Evolutionary conservation across 441 rosid genomes (phyloP).

Genomic region (Brassica hybrid): DNA sequence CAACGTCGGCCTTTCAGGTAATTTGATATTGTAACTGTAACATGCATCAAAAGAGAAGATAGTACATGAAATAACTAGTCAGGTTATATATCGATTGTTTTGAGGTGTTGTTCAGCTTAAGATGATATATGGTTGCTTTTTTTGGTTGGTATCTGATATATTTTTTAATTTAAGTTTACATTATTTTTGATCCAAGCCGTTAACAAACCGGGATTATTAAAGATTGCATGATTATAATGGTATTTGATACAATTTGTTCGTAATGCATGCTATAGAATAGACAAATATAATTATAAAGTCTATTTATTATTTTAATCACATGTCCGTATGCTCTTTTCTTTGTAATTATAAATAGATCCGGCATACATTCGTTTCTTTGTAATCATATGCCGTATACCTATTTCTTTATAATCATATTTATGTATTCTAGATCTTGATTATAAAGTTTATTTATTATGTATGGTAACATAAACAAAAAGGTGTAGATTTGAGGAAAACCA

Average conservation of each 20-base stretch:
- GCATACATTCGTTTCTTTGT: background rate
- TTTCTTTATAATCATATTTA: too few species aligned
- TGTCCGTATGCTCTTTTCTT: too few species aligned
- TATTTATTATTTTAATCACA: too few species aligned
- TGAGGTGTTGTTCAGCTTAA: background rate
- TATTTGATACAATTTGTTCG: background rate
- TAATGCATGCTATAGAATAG: background rate
- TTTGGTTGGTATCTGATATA: background rate
- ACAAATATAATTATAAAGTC: too few species aligned
- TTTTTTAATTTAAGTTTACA: too few species aligned
- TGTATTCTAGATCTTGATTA: too few species aligned
- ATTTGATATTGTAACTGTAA: background rate
- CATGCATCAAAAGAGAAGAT: background rate
- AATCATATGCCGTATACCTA: background rate
- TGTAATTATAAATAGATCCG: too few species aligned
- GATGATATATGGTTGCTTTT: slow-evolving; percentile 1
- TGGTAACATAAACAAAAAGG: background rate
- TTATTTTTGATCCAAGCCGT: too few species aligned
- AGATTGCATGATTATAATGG: too few species aligned
- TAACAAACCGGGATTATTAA: too few species aligned
- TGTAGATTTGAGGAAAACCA: background rate
- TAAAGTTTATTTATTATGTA: background rate
- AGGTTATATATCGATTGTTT: background rate
- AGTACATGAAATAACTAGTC: slow-evolving; percentile 3
- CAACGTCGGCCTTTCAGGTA: slow-evolving; percentile 38